Evolutionary conservation across 148 eudicot genomes (phyloP).

Genomic region (Salicornia ramosissima): DNA sequence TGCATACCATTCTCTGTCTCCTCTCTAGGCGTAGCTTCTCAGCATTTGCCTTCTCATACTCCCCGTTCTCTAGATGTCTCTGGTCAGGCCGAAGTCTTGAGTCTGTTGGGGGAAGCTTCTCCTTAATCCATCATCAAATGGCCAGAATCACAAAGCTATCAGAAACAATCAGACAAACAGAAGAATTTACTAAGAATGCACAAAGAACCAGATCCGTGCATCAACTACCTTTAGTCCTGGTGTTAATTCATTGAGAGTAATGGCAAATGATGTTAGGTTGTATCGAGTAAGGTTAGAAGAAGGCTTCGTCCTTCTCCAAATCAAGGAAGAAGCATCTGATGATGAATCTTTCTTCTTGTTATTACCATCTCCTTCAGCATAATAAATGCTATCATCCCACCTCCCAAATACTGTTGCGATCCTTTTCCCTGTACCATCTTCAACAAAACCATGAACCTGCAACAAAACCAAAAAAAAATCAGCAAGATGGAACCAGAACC

Average conservation of each 20-base stretch:
- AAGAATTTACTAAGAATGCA: constrained; percentile 17
- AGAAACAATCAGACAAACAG: constrained; percentile 28
- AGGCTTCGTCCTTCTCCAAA: constrained; percentile 74
- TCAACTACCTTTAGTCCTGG: constrained; percentile 71
- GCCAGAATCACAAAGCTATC: constrained; percentile 35
- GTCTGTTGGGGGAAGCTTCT: constrained; percentile 88
- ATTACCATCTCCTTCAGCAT: constrained; percentile 50
- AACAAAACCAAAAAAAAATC: neutral
- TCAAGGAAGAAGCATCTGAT: constrained; percentile 40
- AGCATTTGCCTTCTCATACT: constrained; percentile 74
- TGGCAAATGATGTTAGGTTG: constrained; percentile 77
- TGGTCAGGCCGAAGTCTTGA: constrained; percentile 97
- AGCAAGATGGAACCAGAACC: neutral
- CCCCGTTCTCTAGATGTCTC: constrained; percentile 88
- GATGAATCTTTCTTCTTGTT: constrained; percentile 48
- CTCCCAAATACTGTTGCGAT: constrained; percentile 69
- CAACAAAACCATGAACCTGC: constrained; percentile 80
- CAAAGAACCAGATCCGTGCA: constrained; percentile 16
- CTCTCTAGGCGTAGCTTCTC: constrained; percentile 87
- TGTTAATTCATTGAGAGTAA: constrained; percentile 81
- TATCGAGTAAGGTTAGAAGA: constrained; percentile 61
- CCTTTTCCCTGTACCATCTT: constrained; percentile 57
- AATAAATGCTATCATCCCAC: constrained; percentile 77
- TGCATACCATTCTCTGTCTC: constrained; percentile 78
- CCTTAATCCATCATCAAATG: constrained; percentile 57